These are phyloP conservation scores for Trametes maxima DNA, from an alignment of 768 basidiomycete genomes.

Conservation along the genomic window DNA sequence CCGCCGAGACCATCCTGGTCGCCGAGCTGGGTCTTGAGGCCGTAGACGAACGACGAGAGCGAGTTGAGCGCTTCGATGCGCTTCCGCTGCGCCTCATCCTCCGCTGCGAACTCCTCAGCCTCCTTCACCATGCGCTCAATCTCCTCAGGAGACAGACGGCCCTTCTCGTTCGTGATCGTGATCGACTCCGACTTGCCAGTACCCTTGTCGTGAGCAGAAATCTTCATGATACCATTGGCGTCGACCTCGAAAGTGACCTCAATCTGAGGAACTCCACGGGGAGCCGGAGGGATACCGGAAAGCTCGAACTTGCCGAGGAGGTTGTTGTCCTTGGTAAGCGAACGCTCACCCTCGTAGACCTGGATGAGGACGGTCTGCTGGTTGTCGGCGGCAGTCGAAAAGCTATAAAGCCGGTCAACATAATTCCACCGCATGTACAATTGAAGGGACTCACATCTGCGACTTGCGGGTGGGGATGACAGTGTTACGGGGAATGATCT, in stretches of 20 bases:
- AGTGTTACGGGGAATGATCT: conserved; percentile 96
- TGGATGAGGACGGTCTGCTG: conserved; percentile 96
- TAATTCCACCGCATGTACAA: background rate
- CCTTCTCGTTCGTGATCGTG: conserved; percentile 96
- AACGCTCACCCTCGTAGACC: conserved; percentile 97
- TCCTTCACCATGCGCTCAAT: conserved; percentile 96
- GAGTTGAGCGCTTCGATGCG: conserved; percentile 84
- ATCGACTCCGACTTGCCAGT: conserved; percentile 87
- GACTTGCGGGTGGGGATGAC: conserved; percentile 97
- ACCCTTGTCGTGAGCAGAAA: conserved; percentile 90
- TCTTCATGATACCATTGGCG: conserved; percentile 76
- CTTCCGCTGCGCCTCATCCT: conserved; percentile 79
- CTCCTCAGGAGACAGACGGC: conserved; percentile 63
- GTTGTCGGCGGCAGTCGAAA: conserved; percentile 87
- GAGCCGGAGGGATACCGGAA: conserved; percentile 88
- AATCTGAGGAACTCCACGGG: conserved; percentile 96
- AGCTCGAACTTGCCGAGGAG: conserved; percentile 97
- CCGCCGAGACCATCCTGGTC: conserved; percentile 92
- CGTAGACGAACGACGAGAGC: conserved; percentile 82
- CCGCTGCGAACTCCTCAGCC: conserved; percentile 86
- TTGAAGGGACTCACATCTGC: conserved; percentile 65
- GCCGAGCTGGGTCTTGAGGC: conserved; percentile 83
- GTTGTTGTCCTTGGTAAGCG: conserved; percentile 98
- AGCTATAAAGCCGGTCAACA: conserved; percentile 38
- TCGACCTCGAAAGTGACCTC: conserved; percentile 85